Evolutionary conservation across 1,139 yeast species (phyloP), one percentile per base, ranked within the genome.

Genomic region (Meyerozyma sp.): DNA sequence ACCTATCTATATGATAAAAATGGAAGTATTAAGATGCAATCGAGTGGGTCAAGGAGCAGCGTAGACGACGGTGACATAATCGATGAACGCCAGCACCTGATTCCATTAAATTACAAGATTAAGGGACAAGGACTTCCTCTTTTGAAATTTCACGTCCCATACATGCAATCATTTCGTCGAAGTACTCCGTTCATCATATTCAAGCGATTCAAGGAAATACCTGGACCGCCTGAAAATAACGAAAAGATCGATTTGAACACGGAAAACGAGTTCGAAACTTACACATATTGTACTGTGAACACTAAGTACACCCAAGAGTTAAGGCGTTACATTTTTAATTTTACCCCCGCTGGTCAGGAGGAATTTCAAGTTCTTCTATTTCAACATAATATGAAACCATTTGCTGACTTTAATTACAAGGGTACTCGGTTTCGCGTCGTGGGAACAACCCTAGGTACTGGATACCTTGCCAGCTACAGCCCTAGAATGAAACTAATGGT

Each of bases 41-140:
- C 21, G 34, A 28, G 30, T 7, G 46, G 13, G 36, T 43, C 20
- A 16, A 32, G 16, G 32, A 40, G 23, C 8, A 36, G 28, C 10
- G 23, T 32, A 11, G 44, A 40, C 23, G 46, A 41, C 16, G 45
- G 44, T 16, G 37, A 34, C 16, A 46, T 49, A 3, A 52, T 65
- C 4, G 75, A 69, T 46, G 45, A 58, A 2, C 49, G 74, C 42
- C 54, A 52, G 14, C 74, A 68, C 48, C 57, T 68, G 3, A 54
- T 69, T 2, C 73, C 75, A 0, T 46, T 66, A 5, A 63, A 58
- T 20, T 58, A 58, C 42, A 70, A 68, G 42, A 35, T 53, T 8
- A 51, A 52, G 44, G 77, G 75, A 0, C 29, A 52, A 28, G 77
- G 75, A 0, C 50, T 70, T 37, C 78, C 78, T 0, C 45, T 71